Evolutionary conservation across 208 protist species (phyloP).

Genomic region (Zelonia costaricensis): DNA sequence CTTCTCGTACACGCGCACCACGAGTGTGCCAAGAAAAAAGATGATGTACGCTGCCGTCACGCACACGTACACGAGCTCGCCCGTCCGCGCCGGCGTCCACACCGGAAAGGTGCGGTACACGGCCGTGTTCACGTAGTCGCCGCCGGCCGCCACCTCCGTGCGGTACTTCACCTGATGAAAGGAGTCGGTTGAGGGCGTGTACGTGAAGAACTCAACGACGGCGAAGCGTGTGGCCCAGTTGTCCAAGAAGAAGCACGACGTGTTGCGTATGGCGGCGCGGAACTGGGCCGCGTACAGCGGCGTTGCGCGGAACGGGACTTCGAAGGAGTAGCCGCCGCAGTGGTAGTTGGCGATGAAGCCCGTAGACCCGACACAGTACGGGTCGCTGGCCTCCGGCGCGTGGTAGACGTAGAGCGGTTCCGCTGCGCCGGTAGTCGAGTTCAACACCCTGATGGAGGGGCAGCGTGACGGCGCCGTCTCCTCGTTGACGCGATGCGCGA

Average conservation of each 20-base stretch:
- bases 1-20: conserved; percentile 2
- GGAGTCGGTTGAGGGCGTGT: conserved; percentile 17
- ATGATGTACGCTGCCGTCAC: not conserved
- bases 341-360: conserved; percentile 14
- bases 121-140: conserved; percentile 4
- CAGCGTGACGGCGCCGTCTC: conserved; percentile 12
- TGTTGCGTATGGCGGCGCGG: conserved; percentile 3
- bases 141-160: conserved; percentile 6
- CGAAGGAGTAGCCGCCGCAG: conserved; percentile 24
- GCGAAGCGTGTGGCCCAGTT: conserved; percentile 20
- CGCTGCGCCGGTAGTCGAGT: not conserved
- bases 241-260: conserved; percentile 18
- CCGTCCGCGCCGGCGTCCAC: conserved; percentile 14
- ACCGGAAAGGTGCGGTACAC: conserved; percentile 13
- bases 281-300: conserved; percentile 7
- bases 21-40: not conserved
- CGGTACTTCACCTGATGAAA: conserved; percentile 21
- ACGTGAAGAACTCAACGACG: conserved; percentile 21
- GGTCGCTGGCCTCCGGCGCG: not conserved
- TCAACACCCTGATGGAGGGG: conserved; percentile 2
- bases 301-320: conserved; percentile 11
- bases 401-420: conserved; percentile 8
- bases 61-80: conserved; percentile 13
- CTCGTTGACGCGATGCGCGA: not conserved
- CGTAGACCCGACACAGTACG: conserved; percentile 10